Base-by-base conservation (phyloP, 2,329 filamentous ascomycete genomes). In the Pseudogymnoascus sp. region DNA sequence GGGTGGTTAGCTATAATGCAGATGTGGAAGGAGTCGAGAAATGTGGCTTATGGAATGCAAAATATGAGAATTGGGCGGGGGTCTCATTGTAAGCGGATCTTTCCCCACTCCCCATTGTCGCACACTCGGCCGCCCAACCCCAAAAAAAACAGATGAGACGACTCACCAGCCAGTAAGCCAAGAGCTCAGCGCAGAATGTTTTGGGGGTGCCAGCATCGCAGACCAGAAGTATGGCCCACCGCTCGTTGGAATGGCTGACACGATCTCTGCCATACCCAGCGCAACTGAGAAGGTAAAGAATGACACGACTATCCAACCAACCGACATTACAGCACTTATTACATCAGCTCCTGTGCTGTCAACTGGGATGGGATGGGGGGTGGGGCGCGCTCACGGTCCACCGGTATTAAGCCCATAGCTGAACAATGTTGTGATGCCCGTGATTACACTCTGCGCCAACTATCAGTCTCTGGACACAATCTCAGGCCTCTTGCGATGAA, bases 201-300 rank as follows among this genome's bases (percentile, higher is more conserved):
- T 70, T 5, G 76, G 73, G 1, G 82, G 82, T 2, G 83, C 81
- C 33, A 86, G 76, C 66, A 84, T 78, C 1, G 82, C 82, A 1
- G 82, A 77, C 83, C 83, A 86, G 71, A 84, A 85, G 69, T 86
- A 86, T 1, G 83, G 82, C 0, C 83, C 83, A 40, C 83, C 83
- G 53, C 77, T 79, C 1, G 82, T 84, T 0, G 83, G 83, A 64
- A 85, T 83, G 0, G 83, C 83, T 5, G 80, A 83, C 6, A 83
- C 82, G 67, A 85, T 83, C 69, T 85, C 83, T 17, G 82, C 82
- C 82, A 85, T 84, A 60, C 80, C 78, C 6, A 79, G 73, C 11
- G 80, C 82, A 21, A 84, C 80, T 59, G 80, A 77, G 66, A 83
- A 74, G 4, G 82, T 85, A 72, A 84, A 83, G 71, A 83, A 77